Base-by-base conservation (phyloP, 2,329 filamentous ascomycete species). In the Pseudogymnoascus sp. region DNA sequence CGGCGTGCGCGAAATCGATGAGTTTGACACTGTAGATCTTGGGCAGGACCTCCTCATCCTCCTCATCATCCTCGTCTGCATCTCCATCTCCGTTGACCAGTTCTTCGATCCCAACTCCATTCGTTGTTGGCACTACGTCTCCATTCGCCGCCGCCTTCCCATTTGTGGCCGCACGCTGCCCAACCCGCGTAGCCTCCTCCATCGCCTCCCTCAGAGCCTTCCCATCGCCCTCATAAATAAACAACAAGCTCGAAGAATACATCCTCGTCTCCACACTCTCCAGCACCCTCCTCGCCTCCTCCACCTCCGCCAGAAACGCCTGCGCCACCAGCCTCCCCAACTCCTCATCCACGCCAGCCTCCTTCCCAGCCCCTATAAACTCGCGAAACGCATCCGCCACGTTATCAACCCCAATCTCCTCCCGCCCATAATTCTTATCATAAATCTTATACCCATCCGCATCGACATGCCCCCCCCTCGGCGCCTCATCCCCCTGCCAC, bases 1-100 rank as follows among this genome's bases (percentile, higher is more conserved):
- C 78, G 10, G 95, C 95, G 76, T 99, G 95, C 1, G 95, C 95
- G 80, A 99, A 99, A 75, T 99, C 95, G 69, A 99, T 99, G 67
- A 99, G 81, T 73, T 93, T 95, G 60, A 97, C 81, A 11, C 86
- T 83, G 71, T 88, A 91, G 47, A 96, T 84, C 69, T 87, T 87
- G 0, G 88, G 88, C 10, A 74, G 72, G 65, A 77, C 72, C 61
- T 83, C 79, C 53, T 80, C 77, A 2, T 85, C 82, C 1, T 86
- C 82, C 0, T 85, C 82, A 1, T 78, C 79, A 0, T 80, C 78
- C 1, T 80, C 78, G 1, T 79, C 70, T 0, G 75, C 75, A 1
- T 79, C 80, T 0, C 78, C 75, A 60, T 74, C 70, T 7, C 70
- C 68, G 44, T 73, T 66, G 15, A 21, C 71, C 21, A 72, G 35